A percentile compares a stretch with the other conserved stretches of the same genome.
Conservation (phyloP, 2,329 filamentous ascomycete genomes). For the Colletotrichum filicis region DNA sequence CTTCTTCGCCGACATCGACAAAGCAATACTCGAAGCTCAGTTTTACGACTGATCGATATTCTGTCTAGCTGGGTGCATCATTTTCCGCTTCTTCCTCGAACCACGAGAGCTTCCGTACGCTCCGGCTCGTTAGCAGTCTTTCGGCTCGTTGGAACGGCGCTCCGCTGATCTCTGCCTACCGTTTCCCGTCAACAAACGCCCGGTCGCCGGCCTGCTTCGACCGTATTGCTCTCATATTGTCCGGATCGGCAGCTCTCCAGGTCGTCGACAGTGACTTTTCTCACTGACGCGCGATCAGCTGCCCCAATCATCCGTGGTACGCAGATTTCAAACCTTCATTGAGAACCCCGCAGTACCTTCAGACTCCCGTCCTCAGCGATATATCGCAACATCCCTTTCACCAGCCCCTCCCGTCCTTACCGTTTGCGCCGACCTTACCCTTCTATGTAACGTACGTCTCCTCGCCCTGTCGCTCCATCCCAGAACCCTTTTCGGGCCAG, state of each 20-base stretch:
- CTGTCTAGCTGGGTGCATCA: not conserved
- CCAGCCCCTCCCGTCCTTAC: not conserved
- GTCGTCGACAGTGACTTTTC: not conserved
- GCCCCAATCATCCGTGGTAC: not conserved
- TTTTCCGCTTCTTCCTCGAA: not conserved
- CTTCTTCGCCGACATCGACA: not conserved
- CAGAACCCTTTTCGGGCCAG: not conserved
- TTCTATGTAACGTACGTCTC: not conserved
- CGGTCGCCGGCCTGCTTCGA: not conserved
- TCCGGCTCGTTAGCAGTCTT: not conserved
- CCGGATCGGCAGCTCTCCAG: not conserved
- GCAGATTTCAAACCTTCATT: conserved; percentile 12
- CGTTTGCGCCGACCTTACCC: conserved; percentile 9
- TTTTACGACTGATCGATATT: not conserved
- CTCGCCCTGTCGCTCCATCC: not conserved
- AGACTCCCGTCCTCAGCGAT: not conserved
- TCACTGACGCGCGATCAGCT: not conserved
- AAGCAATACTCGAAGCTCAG: not conserved
- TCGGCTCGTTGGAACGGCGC: not conserved
- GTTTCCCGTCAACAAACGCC: not conserved
- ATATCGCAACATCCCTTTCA: not conserved
- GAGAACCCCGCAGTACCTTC: conserved; percentile 2
- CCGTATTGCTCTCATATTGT: not conserved
- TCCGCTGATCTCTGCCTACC: conserved; percentile 5
- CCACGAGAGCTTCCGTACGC: not conserved